A percentile compares a stretch with the other conserved stretches of the same genome.
Evolutionary conservation across 306 rosid species (phyloP).

Genomic region (Macrotyloma uniflorum): DNA sequence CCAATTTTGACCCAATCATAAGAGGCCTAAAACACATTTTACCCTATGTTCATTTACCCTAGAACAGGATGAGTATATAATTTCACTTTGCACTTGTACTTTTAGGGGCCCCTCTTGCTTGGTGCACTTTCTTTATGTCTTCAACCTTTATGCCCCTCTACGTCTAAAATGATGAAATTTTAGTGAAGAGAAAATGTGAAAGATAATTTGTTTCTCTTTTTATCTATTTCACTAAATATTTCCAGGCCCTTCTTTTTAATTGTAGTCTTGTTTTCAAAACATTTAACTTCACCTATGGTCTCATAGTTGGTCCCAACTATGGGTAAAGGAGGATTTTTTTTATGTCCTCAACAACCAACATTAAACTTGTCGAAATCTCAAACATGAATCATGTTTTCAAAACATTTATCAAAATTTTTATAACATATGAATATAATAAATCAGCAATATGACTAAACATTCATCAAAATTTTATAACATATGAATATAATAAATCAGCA

Average conservation of each 20-base stretch:
- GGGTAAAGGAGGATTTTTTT: neutral
- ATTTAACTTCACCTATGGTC: neutral
- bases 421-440: neutral
- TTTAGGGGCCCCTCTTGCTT: neutral
- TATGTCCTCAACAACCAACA: neutral
- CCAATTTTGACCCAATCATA: neutral
- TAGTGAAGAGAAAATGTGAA: neutral
- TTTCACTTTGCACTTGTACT: neutral
- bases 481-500: neutral
- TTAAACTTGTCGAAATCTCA: neutral
- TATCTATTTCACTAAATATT: neutral
- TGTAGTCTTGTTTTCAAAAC: neutral
- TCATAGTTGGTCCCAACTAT: neutral
- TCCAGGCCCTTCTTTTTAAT: neutral
- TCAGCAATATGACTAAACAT: neutral
- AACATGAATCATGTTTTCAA: neutral
- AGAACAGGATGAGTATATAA: neutral
- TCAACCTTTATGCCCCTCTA: neutral
- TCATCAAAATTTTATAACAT: too few relatives aligned
- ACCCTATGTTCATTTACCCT: neutral
- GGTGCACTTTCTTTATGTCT: neutral
- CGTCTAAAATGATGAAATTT: neutral
- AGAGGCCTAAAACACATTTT: neutral
- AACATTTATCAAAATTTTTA: neutral
- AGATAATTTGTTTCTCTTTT: neutral